A percentile compares a stretch with the other conserved stretches of the same genome.
Conservation (phyloP, 2,329 filamentous ascomycete genomes). For the Cytospora chrysosperma region DNA sequence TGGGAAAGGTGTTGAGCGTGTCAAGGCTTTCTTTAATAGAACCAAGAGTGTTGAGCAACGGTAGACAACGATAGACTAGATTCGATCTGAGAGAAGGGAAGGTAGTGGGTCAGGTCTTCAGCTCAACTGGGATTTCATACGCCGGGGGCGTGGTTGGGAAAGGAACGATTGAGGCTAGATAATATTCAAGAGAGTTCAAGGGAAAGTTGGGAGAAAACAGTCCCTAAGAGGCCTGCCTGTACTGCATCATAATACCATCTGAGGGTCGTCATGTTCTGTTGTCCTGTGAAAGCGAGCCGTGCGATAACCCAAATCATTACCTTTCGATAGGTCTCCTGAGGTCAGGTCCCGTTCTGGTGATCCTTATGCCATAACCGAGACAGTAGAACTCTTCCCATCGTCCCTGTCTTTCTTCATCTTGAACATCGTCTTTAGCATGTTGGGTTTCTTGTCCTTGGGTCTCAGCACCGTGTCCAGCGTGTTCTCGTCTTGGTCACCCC, state of each 20-base stretch:
- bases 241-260: background rate
- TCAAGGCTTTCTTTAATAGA: constrained; percentile 14
- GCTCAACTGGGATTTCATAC: too few relatives aligned
- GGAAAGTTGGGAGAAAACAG: too few relatives aligned
- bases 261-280: background rate
- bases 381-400: constrained; percentile 29
- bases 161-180: too few relatives aligned
- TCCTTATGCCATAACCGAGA: constrained; percentile 22
- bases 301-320: background rate
- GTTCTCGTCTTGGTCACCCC: constrained; percentile 34
- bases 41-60: background rate
- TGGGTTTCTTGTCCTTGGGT: constrained; percentile 46
- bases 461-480: constrained; percentile 42
- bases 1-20: constrained; percentile 17
- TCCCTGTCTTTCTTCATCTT: constrained; percentile 54
- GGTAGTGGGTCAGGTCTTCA: background rate
- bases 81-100: too few relatives aligned
- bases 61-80: background rate
- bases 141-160: too few relatives aligned
- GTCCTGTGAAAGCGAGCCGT: background rate
- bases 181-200: too few relatives aligned
- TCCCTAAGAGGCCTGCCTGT: too few relatives aligned
- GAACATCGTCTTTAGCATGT: constrained; percentile 59
- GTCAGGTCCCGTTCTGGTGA: background rate
- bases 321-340: background rate